Percentiles rank a stretch among this genome's conserved stretches.
These are phyloP conservation scores for Globisporangium alternatum DNA, from an alignment of 352 stramenopile species.

Conservation along the genomic window DNA sequence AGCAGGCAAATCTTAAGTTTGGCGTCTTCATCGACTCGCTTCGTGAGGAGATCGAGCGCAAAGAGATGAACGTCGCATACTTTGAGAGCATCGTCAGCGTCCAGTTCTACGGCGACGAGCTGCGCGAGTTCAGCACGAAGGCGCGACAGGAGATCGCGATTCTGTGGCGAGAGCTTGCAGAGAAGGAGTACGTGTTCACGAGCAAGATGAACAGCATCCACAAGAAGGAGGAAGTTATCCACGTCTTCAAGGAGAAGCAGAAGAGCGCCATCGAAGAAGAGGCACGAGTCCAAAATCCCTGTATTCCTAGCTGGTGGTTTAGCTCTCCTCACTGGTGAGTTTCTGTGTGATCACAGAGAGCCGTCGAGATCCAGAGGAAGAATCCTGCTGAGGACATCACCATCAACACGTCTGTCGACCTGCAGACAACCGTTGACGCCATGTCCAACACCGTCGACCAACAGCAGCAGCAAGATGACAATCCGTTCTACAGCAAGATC, in stretches of 20 bases:
- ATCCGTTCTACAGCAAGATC: not conserved
- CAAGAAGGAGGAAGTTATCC: constrained; percentile 70
- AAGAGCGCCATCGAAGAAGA: constrained; percentile 43
- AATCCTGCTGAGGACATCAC: not conserved
- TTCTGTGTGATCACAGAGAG: constrained; percentile 9
- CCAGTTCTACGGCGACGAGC: constrained; percentile 46
- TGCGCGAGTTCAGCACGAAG: constrained; percentile 43
- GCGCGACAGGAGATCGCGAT: constrained; percentile 31
- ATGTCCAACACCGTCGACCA: not conserved
- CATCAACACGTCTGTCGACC: not conserved
- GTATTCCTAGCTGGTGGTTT: not conserved
- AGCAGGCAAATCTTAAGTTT: constrained; percentile 37
- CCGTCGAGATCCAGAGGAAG: constrained; percentile 9
- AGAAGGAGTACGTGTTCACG: constrained; percentile 57
- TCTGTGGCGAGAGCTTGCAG: constrained; percentile 37
- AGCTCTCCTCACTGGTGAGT: not conserved
- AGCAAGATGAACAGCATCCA: constrained; percentile 50
- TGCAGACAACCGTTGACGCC: not conserved
- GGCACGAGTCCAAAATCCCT: constrained; percentile 5
- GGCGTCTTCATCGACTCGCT: constrained; percentile 45
- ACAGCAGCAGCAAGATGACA: not conserved
- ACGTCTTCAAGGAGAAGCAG: constrained; percentile 65
- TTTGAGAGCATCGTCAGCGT: constrained; percentile 67
- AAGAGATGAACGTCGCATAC: constrained; percentile 76
- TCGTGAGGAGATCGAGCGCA: constrained; percentile 68